Evolutionary conservation across 768 basidiomycete species (phyloP).

Genomic region (Naganishia vaughanmartiniae): DNA sequence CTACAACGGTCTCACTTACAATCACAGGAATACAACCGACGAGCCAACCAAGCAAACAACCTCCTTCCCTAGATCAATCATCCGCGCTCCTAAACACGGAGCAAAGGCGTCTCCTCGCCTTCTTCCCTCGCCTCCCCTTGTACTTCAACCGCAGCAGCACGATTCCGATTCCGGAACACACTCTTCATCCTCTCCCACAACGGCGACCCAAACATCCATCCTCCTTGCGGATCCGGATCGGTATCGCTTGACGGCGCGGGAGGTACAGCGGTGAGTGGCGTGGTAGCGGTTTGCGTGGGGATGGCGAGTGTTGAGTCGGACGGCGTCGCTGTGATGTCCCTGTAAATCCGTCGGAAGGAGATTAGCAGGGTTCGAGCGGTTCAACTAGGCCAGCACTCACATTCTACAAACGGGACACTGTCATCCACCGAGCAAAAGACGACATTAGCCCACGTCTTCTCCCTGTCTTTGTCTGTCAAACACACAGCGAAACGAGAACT

Average conservation of each 20-base stretch:
- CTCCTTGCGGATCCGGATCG: not conserved
- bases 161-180: not conserved
- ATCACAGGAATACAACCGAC: not conserved
- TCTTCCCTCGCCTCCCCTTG: not conserved
- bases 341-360: not conserved
- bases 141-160: not conserved
- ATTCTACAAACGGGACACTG: slow-evolving; percentile 32
- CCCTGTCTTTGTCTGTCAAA: not conserved
- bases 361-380: not conserved
- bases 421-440: not conserved
- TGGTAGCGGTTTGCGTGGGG: not conserved
- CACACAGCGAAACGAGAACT: slow-evolving; percentile 43
- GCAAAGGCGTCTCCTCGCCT: not conserved
- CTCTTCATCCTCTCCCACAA: not conserved
- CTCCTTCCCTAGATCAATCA: not conserved
- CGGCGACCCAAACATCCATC: not conserved
- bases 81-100: not conserved
- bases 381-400: slow-evolving; percentile 5
- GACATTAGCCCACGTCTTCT: not conserved
- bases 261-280: not conserved
- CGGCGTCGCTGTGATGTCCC: slow-evolving; percentile 3
- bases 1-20: not conserved
- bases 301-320: not conserved
- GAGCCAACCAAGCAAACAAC: not conserved
- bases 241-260: not conserved